A percentile compares a stretch with the other conserved stretches of the same genome.
Conservation (phyloP, 306 rosid species). For the Albizia julibrissin region DNA sequence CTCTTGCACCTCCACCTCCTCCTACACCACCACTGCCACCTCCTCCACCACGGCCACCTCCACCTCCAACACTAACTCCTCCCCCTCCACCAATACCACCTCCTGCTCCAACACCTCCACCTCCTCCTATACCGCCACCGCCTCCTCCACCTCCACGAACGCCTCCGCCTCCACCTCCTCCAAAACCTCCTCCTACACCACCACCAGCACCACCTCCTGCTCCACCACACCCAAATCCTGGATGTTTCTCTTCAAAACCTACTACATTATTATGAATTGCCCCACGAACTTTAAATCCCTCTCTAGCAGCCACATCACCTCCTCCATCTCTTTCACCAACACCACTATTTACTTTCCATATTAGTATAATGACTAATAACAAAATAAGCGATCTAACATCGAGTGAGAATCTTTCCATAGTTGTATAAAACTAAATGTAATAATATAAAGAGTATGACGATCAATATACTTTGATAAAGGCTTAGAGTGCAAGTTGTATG, state of each 20-base stretch:
- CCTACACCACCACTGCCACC: neutral
- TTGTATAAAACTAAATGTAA: neutral
- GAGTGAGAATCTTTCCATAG: constrained; percentile 21
- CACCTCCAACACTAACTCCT: neutral
- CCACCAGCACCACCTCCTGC: neutral
- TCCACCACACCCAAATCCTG: neutral
- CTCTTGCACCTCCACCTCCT: neutral
- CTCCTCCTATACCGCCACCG: neutral
- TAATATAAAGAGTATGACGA: neutral
- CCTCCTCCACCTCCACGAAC: neutral
- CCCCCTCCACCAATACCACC: neutral
- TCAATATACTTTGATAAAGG: neutral
- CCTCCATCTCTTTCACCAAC: neutral
- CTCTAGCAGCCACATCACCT: neutral
- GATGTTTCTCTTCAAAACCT: neutral
- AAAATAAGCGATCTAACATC: neutral
- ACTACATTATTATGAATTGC: neutral
- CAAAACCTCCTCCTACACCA: neutral
- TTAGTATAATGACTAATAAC: constrained; percentile 2
- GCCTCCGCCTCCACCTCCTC: neutral
- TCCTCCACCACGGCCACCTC: neutral
- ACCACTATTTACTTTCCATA: constrained; percentile 10
- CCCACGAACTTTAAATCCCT: neutral
- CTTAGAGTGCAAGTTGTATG: neutral
- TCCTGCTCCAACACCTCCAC: neutral